Evolutionary conservation across 2,329 filamentous ascomycete genomes (phyloP), one percentile per base, ranked within the genome.

Genomic region (Podosphaera fusca): DNA sequence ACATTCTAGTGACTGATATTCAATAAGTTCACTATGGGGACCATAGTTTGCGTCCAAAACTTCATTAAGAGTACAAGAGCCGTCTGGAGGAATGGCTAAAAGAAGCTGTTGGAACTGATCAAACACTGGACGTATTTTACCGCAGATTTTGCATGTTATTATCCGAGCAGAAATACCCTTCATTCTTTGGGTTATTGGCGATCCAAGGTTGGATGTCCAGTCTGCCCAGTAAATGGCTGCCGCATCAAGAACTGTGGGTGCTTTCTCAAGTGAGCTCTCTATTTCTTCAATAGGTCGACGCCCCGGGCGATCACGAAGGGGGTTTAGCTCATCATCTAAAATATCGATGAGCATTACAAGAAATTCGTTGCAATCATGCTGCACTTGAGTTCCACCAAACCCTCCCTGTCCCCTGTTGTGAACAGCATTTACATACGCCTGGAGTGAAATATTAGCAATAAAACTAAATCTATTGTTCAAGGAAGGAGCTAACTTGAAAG

Each of bases 301-400:
- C 4, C 55, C 57, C 14, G 56, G 45, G 21, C 77, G 81, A 46
- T 78, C 73, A 72, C 80, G 84, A 35, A 77, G 75, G 5, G 75
- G 70, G 67, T 95, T 94, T 4, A 94, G 81, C 69, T 98, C 92
- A 66, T 92, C 85, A 63, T 90, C 84, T 10, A 96, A 74, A 61
- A 84, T 82, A 56, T 86, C 81, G 42, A 94, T 75, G 33, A 95
- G 69, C 65, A 94, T 95, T 51, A 81, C 80, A 62, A 90, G 81
- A 63, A 94, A 94, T 64, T 96, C 92, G 61, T 89, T 85, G 1
- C 88, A 84, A 65, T 98, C 92, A 69, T 96, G 92, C 67, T 96
- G 90, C 33, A 51, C 42, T 31, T 33, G 14, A 31, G 75, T 74
- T 46, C 86, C 82, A 12, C 82, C 85, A 72, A 88, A 92, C 40